Evolutionary conservation across 148 eudicot species (phyloP), one percentile per base, ranked within the genome.

Genomic region (Camellia granthamiana): DNA sequence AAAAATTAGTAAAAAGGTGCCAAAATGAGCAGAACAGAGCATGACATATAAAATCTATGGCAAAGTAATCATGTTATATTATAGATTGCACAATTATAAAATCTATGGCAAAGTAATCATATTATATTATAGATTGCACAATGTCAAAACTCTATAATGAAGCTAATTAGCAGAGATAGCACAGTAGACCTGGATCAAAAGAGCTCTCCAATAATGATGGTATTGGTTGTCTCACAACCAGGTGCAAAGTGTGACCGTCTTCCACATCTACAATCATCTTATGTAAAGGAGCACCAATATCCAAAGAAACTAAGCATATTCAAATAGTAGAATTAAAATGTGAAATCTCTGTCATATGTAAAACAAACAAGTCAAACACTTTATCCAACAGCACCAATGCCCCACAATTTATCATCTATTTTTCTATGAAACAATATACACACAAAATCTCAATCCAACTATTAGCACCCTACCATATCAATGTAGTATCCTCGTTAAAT

Each of bases 221-320:
- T 58, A 84, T 76, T 58, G 99, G 97, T 80, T 92, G 95, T 84
- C 99, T 84, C 56, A 89, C 97, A 74, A 95, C 99, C 86, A 95
- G 77, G 83, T 95, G 99, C 84, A 96, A 74, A n/a, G 99, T 96
- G 81, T 96, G 99, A 52, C 99, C 99, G 89, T 96, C 99, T 85
- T 96, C 99, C 87, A 96, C 99, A 74, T 96, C 99, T 96, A 85
- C 60, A 63, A 69, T 43, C 77, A 74, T 54, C 76, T 8, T 19
- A 12, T 62, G 69, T 77, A 30, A 86, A 84, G 89, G 86, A 89
- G 82, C 81, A 69, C 76, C 51, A 49, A 58, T 61, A 41, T 73
- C 81, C 56, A 79, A 54, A 76, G 12, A 71, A 72, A 68, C n/a
- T 54, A 13, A 12, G 55, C 47, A 18, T 16, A 65, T 51, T 16